Base-by-base conservation (phyloP, 2,329 filamentous ascomycete genomes). In the Helminthosporium solani region DNA sequence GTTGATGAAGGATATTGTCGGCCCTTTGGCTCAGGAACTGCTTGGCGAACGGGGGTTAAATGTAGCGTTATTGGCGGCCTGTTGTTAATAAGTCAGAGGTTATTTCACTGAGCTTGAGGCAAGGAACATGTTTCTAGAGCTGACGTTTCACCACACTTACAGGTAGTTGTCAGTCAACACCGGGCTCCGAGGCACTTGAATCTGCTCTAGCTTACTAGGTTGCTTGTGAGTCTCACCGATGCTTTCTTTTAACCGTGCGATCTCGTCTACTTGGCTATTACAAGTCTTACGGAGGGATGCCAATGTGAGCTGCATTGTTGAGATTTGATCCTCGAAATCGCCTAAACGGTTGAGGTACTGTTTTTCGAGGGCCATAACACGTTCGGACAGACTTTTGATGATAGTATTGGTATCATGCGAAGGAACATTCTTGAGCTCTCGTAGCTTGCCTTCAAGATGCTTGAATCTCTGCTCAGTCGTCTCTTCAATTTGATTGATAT, bases 151-250 rank as follows among this genome's bases (percentile, higher is more conserved):
- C 5, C 16, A 16, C 8, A 40, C 27, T 47, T 20, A 39, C 40
- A 33, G 39, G 7, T 23, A 7, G 2, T 21, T 5, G 12, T 5
- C 9, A 14, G 28, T 6, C n/a, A 30, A 16, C 23, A 33, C 34
- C 9, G 44, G 44, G 12, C 39, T 42, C 12, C 44, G 37, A 7
- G 44, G 44, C 20, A 47, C 40, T 19, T 47, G 33, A 31, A 42
- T 34, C 12, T 42, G 34, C 19, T 20, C 7, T 33, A n/a, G 6
- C 33, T 9, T 9, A 18, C 9, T 15, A 15, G 15, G 8, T 14
- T 35, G 5, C 3, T 21, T 27, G 28, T 11, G 31, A n/a, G 33
- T 25, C 4, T 47, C 30, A 7, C 27, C 21, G 7, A 39, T 2
- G 8, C 11, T 20, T 27, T 39, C 14, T 9, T 25, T 14, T 14